Evolutionary conservation across 805 yeast species (phyloP).

Genomic region (Monosporozyma unispora): DNA sequence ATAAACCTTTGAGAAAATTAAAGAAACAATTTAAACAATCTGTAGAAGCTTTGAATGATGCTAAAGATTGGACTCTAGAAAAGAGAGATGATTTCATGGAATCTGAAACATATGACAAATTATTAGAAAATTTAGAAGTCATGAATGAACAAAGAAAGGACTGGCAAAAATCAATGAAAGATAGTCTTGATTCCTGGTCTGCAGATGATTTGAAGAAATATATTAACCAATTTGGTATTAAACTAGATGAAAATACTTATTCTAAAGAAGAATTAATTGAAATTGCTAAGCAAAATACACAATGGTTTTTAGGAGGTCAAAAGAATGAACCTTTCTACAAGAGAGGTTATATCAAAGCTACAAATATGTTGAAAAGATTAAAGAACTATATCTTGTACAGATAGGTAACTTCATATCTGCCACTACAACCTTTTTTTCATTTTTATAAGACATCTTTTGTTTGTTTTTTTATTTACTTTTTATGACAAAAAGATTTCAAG

Average conservation of each 20-base stretch:
- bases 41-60: neutral
- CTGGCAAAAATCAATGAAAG: conserved; percentile 10
- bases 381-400: neutral
- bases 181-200: conserved; percentile 33
- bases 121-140: conserved; percentile 5
- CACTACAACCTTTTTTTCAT: neutral
- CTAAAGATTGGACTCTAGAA: conserved; percentile 31
- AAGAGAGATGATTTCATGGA: conserved; percentile 7
- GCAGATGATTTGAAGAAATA: conserved; percentile 36
- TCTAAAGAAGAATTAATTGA: conserved; percentile 31
- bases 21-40: neutral
- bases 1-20: conserved; percentile 17
- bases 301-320: conserved; percentile 28
- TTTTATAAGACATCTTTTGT: neutral
- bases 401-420: neutral
- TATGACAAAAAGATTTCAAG: too few species aligned
- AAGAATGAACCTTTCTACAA: conserved; percentile 22
- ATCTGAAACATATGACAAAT: conserved; percentile 7
- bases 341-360: conserved; percentile 11
- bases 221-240: conserved; percentile 36
- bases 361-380: neutral
- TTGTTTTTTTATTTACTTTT: neutral
- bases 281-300: conserved; percentile 36
- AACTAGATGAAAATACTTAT: conserved; percentile 10
- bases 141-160: conserved; percentile 8